Evolutionary conservation across 2,329 filamentous ascomycete genomes (phyloP).

Genomic region (Aureobasidium lini): DNA sequence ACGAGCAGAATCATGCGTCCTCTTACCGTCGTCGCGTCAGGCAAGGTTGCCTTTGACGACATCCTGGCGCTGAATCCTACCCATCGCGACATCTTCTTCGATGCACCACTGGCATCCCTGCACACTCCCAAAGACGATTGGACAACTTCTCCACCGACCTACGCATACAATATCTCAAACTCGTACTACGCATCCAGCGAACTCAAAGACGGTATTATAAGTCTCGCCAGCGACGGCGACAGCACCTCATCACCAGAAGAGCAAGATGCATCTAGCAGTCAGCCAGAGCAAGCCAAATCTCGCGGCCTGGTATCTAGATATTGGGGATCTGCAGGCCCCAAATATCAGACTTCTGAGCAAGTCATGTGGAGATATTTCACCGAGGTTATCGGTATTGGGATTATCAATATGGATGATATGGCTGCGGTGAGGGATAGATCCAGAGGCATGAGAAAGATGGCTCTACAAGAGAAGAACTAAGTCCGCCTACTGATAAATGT

Average conservation of each 20-base stretch:
- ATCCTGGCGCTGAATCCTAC: constrained; percentile 26
- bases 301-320: background rate
- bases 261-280: background rate
- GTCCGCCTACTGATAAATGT: too few species aligned
- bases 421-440: background rate
- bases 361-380: background rate
- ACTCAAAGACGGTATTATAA: background rate
- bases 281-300: background rate
- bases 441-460: background rate
- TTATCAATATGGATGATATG: background rate
- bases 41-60: constrained; percentile 44
- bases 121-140: background rate
- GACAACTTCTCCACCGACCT: background rate
- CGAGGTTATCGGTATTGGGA: background rate
- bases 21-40: constrained; percentile 47
- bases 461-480: too few species aligned
- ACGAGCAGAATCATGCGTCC: constrained; percentile 33
- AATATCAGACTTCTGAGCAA: background rate
- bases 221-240: background rate
- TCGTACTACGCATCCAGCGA: constrained; percentile 11
- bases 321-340: background rate
- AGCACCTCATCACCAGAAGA: background rate
- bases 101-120: background rate
- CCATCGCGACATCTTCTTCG: constrained; percentile 50
- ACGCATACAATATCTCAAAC: constrained; percentile 13